Percentiles rank a stretch among this genome's conserved stretches.
Conservation (phyloP, 2,329 filamentous ascomycete species). For the Lasiodiplodia sp. region DNA sequence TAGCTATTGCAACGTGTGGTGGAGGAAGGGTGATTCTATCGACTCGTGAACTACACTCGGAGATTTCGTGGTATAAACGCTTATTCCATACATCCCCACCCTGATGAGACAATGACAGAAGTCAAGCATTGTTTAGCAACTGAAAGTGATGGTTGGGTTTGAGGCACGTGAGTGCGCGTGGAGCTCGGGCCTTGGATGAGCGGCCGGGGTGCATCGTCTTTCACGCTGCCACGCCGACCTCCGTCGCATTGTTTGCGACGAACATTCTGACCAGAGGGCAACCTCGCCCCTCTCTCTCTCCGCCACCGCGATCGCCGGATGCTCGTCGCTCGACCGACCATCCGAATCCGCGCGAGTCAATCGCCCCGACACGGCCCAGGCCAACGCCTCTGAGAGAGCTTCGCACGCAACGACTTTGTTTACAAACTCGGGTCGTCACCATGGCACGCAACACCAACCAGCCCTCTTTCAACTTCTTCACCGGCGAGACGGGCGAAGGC, state of each 20-base stretch:
- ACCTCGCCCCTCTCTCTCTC: not conserved
- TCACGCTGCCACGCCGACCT: constrained; percentile 5
- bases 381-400: not conserved
- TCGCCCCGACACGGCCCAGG: not conserved
- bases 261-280: not conserved
- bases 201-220: constrained; percentile 3
- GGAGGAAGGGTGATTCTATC: no score
- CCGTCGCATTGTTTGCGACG: constrained; percentile 22
- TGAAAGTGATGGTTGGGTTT: not conserved
- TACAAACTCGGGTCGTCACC: constrained; percentile 21
- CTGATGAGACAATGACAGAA: not conserved
- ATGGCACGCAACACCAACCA: constrained; percentile 45
- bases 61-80: not conserved
- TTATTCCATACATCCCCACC: not conserved
- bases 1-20: no score
- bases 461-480: constrained; percentile 56
- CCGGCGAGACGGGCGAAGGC: constrained; percentile 53
- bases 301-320: not conserved
- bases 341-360: not conserved
- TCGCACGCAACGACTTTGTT: constrained; percentile 7
- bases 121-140: not conserved
- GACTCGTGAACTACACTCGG: no score
- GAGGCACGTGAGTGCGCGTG: constrained; percentile 10
- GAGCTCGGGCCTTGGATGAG: constrained; percentile 4
- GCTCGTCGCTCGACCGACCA: not conserved